Conservation (phyloP, 352 stramenopile genomes). For the Globisporangium polare region DNA sequence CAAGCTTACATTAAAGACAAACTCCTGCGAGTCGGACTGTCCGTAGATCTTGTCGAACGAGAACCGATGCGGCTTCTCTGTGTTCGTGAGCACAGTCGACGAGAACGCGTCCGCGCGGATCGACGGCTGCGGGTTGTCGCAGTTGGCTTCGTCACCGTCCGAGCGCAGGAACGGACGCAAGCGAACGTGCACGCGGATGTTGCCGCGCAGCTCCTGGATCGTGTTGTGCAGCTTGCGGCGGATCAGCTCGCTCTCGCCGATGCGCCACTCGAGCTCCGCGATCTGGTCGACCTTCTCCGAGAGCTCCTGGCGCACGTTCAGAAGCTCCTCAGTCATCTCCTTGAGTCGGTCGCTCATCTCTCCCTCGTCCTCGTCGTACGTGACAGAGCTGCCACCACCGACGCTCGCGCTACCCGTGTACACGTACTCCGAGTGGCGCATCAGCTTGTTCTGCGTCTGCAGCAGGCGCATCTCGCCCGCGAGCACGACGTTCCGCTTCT, state of each 20-base stretch:
- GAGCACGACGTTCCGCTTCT: constrained; percentile 70
- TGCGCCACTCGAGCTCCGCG: constrained; percentile 54
- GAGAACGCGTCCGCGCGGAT: constrained; percentile 69
- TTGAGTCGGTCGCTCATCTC: constrained; percentile 49
- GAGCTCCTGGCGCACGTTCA: constrained; percentile 59
- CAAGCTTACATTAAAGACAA: constrained; percentile 81
- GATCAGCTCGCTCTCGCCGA: constrained; percentile 61
- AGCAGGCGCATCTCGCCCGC: constrained; percentile 73
- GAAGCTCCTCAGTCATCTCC: constrained; percentile 68
- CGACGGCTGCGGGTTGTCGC: constrained; percentile 42
- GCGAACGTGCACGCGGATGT: constrained; percentile 97
- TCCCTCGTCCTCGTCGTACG: constrained; percentile 35
- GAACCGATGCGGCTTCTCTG: constrained; percentile 86
- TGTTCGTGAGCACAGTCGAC: constrained; percentile 68
- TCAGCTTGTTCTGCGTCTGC: constrained; percentile 72
- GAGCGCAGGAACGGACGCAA: constrained; percentile 90
- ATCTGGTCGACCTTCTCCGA: constrained; percentile 59
- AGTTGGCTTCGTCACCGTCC: constrained; percentile 56
- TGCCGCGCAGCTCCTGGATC: constrained; percentile 99
- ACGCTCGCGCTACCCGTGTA: neutral
- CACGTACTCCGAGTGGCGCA: constrained; percentile 41
- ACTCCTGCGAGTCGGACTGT: constrained; percentile 92
- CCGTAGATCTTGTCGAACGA: constrained; percentile 98
- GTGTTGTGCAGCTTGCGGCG: constrained; percentile 97
- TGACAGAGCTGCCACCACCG: constrained; percentile 7